These are phyloP conservation scores for Closterium sp. DNA, from an alignment of 139 green algal species.

Conservation along the genomic window DNA sequence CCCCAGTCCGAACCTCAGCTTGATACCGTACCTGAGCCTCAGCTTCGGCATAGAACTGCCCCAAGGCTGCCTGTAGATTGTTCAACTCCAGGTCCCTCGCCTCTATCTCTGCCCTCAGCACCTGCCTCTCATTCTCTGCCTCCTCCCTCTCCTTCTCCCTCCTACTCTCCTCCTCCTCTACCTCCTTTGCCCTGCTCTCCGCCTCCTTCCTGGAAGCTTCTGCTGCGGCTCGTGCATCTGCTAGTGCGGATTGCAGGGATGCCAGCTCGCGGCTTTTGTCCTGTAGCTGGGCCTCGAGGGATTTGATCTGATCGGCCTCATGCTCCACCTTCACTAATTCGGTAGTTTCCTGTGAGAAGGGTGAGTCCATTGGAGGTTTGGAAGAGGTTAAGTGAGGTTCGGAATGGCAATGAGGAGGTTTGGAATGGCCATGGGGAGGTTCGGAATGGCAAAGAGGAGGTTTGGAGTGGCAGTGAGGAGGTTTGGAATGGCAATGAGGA, in stretches of 20 bases:
- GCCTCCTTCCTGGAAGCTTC: not conserved
- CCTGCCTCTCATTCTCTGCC: conserved; percentile 3
- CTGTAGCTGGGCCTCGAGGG: conserved; percentile 15
- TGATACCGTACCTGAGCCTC: conserved; percentile 41
- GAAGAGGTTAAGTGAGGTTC: no score
- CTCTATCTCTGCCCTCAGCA: conserved; percentile 15
- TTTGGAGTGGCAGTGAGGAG: no score
- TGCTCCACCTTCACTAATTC: conserved; percentile 43
- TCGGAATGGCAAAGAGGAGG: not conserved
- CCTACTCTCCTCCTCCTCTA: not conserved
- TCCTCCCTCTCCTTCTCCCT: conserved; percentile 11
- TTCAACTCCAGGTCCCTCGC: conserved; percentile 40
- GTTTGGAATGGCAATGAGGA: no score
- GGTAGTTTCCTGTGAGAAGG: conserved; percentile 18
- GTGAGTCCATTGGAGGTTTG: no score
- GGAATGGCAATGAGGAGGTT: no score
- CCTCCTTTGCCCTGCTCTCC: not conserved
- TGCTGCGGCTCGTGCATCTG: conserved; percentile 4
- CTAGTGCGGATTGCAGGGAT: not conserved
- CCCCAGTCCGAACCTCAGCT: no score
- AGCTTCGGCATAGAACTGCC: conserved; percentile 41
- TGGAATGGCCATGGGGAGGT: no score
- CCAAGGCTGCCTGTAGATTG: conserved; percentile 43
- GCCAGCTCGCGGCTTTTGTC: not conserved
- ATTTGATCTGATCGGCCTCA: conserved; percentile 7